phyloP scores from a whole-genome alignment of 2,329 filamentous ascomycete genomes.

The Byssochlamys sp. region DNA sequence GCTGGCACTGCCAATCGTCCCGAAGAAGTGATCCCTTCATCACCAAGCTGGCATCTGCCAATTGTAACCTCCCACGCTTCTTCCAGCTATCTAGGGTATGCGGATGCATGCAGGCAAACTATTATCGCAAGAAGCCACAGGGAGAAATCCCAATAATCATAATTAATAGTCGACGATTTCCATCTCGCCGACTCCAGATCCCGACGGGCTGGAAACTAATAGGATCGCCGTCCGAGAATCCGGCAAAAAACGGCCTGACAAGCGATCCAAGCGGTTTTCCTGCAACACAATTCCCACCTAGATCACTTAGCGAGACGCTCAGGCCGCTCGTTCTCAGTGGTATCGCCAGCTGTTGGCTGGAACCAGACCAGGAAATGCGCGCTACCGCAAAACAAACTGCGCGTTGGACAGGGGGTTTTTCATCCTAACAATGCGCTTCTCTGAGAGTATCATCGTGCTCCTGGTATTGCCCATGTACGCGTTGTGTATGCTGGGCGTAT shows the following conservation, averaged over 20 bases:
- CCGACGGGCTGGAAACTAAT: neutral
- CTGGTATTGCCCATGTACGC: neutral
- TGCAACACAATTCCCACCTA: neutral
- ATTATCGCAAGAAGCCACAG: neutral
- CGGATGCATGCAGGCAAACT: neutral
- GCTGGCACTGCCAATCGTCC: neutral
- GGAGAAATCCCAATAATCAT: neutral
- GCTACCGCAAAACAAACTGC: neutral
- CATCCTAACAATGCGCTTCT: neutral
- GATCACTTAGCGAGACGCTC: neutral
- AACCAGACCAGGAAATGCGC: neutral
- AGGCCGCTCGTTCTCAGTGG: neutral
- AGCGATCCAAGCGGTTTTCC: neutral
- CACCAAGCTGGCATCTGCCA: neutral
- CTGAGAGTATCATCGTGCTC: neutral
- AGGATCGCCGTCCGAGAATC: neutral
- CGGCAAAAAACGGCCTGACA: neutral
- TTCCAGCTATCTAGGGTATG: neutral
- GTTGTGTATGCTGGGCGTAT: neutral
- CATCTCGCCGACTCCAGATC: neutral
- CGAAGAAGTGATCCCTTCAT: neutral
- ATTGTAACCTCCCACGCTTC: neutral
- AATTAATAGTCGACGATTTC: neutral
- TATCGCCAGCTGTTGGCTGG: neutral
- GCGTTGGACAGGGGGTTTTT: neutral